A percentile compares a stretch with the other conserved stretches of the same genome.
Conservation (phyloP, 306 rosid genomes). For the Sophora flavescens region DNA sequence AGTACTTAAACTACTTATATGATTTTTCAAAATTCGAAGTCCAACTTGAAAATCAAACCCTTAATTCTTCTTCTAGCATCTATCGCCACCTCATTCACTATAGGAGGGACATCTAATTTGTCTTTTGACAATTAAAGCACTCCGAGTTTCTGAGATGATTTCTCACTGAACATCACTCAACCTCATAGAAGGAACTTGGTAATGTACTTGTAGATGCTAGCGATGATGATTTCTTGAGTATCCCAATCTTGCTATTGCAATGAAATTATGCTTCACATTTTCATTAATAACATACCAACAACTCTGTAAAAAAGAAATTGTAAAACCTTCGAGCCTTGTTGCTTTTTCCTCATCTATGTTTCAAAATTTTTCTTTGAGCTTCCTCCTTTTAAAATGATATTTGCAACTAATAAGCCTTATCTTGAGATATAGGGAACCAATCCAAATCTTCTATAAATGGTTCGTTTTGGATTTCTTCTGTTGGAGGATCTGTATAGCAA, state of each 20-base stretch:
- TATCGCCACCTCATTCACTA: background rate
- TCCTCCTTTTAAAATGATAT: background rate
- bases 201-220: background rate
- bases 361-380: background rate
- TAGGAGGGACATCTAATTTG: background rate
- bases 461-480: background rate
- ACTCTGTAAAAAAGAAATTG: background rate
- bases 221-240: background rate
- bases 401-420: background rate
- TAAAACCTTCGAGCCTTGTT: background rate
- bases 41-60: background rate
- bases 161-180: background rate
- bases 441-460: background rate
- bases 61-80: background rate
- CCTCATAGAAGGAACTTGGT: background rate
- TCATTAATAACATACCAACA: background rate
- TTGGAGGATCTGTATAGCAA: background rate
- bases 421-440: background rate
- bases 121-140: background rate
- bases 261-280: conserved; percentile 4
- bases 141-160: background rate
- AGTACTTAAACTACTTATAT: background rate
- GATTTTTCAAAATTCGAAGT: background rate
- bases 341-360: background rate
- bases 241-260: conserved; percentile 1